Evolutionary conservation across 257 asterid genomes (phyloP).

Genomic region (Forsythia suspensa): DNA sequence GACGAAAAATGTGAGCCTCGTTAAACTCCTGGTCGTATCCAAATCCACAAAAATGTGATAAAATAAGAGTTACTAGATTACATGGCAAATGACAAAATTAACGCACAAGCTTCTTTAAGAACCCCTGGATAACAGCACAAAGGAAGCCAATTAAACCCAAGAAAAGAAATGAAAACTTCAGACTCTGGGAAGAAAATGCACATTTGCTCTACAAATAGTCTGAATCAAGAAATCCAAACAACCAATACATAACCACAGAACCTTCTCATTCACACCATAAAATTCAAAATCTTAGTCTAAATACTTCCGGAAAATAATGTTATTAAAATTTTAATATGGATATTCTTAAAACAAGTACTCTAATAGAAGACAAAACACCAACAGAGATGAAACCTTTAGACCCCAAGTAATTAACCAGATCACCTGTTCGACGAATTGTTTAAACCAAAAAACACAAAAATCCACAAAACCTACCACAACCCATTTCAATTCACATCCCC

Average conservation of each 20-base stretch:
- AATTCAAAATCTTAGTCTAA: not conserved
- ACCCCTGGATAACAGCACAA: not conserved
- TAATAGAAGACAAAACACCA: not conserved
- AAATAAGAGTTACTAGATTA: too few species aligned
- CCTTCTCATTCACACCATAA: not conserved
- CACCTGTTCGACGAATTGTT: constrained; percentile 46
- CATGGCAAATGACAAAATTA: too few species aligned
- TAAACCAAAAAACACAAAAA: not conserved
- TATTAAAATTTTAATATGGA: not conserved
- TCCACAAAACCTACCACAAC: not conserved
- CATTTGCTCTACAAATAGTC: not conserved
- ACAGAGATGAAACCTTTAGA: not conserved
- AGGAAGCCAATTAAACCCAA: not conserved
- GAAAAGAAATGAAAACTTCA: not conserved
- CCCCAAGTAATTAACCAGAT: constrained; percentile 6
- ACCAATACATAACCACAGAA: not conserved
- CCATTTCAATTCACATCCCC: not conserved
- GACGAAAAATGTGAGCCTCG: not conserved
- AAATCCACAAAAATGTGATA: not conserved
- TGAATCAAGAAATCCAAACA: not conserved
- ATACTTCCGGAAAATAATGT: not conserved
- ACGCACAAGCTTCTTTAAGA: too few species aligned
- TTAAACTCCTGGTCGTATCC: not conserved
- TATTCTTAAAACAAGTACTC: not conserved
- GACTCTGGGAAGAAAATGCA: not conserved